These are phyloP conservation scores for Pythium sukuiense DNA, from an alignment of 352 stramenopile species.

Conservation along the genomic window DNA sequence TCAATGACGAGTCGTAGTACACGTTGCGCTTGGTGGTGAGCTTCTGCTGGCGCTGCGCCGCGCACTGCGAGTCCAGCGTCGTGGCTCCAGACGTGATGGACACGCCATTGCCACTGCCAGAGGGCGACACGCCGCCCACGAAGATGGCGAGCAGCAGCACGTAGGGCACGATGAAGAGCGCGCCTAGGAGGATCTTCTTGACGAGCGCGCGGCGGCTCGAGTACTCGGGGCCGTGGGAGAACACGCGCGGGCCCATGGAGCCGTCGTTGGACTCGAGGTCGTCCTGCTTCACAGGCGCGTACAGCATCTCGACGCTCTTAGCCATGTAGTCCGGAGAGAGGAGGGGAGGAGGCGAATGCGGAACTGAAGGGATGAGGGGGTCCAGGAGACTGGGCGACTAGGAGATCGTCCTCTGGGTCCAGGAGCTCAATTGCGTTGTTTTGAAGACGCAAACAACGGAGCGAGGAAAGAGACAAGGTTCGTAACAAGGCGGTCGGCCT, in stretches of 20 bases:
- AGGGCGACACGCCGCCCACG: constrained; percentile 23
- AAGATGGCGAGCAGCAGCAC: constrained; percentile 60
- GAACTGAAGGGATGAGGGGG: constrained; percentile 3
- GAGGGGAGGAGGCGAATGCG: neutral
- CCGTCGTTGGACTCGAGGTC: constrained; percentile 60
- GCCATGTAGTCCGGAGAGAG: constrained; percentile 5
- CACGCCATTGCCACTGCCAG: neutral
- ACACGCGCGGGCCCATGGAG: constrained; percentile 33
- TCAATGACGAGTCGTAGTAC: constrained; percentile 81
- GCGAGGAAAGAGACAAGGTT: constrained; percentile 3
- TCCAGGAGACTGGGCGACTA: neutral
- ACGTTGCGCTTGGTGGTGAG: constrained; percentile 76
- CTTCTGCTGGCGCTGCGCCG: constrained; percentile 59
- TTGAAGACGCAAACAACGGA: constrained; percentile 19
- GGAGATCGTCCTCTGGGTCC: neutral
- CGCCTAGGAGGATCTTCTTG: constrained; percentile 55
- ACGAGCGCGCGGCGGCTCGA: constrained; percentile 42
- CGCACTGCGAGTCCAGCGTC: constrained; percentile 49
- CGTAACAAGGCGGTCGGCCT: constrained; percentile 9
- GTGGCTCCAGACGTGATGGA: constrained; percentile 22
- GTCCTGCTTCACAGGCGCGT: constrained; percentile 69
- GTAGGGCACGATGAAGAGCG: constrained; percentile 61
- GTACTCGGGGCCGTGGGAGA: constrained; percentile 52
- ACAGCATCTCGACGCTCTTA: constrained; percentile 43
- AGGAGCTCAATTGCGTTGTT: constrained; percentile 5